Evolutionary conservation across 352 stramenopile species (phyloP), one percentile per base, ranked within the genome.

Genomic region (Phytophthora nicotianae): DNA sequence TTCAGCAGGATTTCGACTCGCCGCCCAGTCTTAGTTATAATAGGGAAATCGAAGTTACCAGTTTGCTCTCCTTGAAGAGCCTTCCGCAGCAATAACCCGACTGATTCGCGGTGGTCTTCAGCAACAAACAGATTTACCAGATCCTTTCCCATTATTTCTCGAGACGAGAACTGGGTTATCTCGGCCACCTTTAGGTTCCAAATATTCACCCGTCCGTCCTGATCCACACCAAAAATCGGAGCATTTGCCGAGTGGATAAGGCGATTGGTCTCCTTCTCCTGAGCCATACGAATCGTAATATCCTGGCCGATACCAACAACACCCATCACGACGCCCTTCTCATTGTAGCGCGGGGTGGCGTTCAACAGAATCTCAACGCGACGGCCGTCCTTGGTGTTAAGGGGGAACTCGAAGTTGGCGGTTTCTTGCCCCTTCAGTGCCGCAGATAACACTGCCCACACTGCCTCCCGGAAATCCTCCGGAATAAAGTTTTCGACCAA

Each of bases 101-200:
- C 68, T 17, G 38, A 19, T 20, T 53, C 54, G 13, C 63, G 57
- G 17, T 69, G 56, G 11, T 77, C 65, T 32, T 69, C 43, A 7
- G 46, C 62, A 41, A 77, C 68, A 53, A 74, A 77, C 13, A 73
- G 66, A 16, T 90, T 67, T 5, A 96, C 78, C 4, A 84, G 37
- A 55, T 81, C 56, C 8, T 70, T 48, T 3, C 67, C 75, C 5
- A 81, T 70, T 3, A 78, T 74, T 29, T 86, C 74, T 17, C 72
- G 66, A 95, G 56, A 81, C 3, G 70, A 75, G 48, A 90, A 96
- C 40, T 93, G 87, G 6, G 84, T 96, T 33, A 90, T 85, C n/a
- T 86, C 81, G 4, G 76, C 71, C 10, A 77, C 85, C 50, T 89
- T 91, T 16, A 90, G 61, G 51, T 86, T 86, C 77, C 77, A 86